These are phyloP conservation scores for Clonostachys rhizophaga DNA, from an alignment of 2,329 filamentous ascomycete species.

Conservation along the genomic window DNA sequence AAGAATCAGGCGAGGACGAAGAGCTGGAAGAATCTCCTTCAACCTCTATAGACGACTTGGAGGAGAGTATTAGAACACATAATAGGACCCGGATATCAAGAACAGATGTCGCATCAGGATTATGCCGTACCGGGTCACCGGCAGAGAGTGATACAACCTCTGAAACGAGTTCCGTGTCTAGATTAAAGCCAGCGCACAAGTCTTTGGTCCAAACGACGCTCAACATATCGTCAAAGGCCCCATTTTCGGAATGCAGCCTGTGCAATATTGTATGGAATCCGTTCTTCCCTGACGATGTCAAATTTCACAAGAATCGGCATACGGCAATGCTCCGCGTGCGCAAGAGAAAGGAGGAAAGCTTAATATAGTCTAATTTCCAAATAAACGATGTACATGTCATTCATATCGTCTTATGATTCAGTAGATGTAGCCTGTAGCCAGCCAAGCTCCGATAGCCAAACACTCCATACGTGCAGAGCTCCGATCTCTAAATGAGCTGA, in stretches of 20 bases:
- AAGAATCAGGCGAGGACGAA: not conserved
- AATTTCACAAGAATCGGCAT: constrained; percentile 33
- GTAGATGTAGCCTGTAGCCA: no score
- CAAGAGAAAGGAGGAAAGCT: not conserved
- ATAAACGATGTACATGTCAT: no score
- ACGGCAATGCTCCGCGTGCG: constrained; percentile 18
- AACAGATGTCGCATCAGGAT: not conserved
- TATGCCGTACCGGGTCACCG: not conserved
- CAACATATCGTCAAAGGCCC: constrained; percentile 33
- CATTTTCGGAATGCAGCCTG: constrained; percentile 35
- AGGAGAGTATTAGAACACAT: not conserved
- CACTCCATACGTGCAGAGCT: no score
- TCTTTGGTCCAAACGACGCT: constrained; percentile 33
- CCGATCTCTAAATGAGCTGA: no score
- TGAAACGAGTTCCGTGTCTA: not conserved
- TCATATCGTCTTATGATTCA: no score
- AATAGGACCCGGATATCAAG: not conserved
- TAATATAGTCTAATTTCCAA: no score
- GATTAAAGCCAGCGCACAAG: constrained; percentile 8
- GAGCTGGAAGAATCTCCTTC: not conserved
- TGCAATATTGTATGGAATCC: constrained; percentile 40
- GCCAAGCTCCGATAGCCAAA: no score
- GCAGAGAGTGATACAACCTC: not conserved
- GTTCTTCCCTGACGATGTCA: constrained; percentile 35
- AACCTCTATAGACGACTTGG: not conserved